Conservation (phyloP, 1,139 yeast species). For the Suhomyces yuchorum region DNA sequence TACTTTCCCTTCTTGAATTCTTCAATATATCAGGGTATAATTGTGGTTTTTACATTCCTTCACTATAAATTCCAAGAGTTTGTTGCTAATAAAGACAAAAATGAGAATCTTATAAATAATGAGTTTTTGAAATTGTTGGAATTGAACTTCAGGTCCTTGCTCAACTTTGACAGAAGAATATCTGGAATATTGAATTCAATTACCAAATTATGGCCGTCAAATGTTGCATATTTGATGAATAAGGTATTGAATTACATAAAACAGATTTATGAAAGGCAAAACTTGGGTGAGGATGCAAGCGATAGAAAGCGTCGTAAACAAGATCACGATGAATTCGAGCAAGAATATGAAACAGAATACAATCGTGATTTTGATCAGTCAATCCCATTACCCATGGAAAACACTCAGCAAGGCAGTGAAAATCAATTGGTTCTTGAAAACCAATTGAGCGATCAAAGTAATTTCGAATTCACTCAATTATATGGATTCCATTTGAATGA, state of each 20-base stretch:
- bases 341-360: not conserved
- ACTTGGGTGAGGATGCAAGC: not conserved
- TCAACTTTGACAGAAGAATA: constrained; percentile 30
- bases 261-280: constrained; percentile 29
- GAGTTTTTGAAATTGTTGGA: constrained; percentile 31
- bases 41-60: constrained; percentile 51
- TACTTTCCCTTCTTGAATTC: constrained; percentile 52
- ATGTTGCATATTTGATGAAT: constrained; percentile 35
- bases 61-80: constrained; percentile 46
- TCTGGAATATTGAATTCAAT: constrained; percentile 21
- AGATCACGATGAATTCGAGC: constrained; percentile 3
- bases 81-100: constrained; percentile 23
- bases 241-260: constrained; percentile 36
- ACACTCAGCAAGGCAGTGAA: not conserved
- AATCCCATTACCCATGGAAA: not conserved
- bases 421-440: constrained; percentile 3
- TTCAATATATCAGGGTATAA: constrained; percentile 53
- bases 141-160: constrained; percentile 25
- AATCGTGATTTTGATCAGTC: constrained; percentile 5
- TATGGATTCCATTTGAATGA: constrained; percentile 39
- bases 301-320: constrained; percentile 7
- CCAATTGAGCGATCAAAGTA: constrained; percentile 5
- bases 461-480: constrained; percentile 14
- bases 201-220: constrained; percentile 41
- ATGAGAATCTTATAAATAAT: constrained; percentile 15